Base-by-base conservation (phyloP, 2,329 filamentous ascomycete species). In the Cytospora piceae region DNA sequence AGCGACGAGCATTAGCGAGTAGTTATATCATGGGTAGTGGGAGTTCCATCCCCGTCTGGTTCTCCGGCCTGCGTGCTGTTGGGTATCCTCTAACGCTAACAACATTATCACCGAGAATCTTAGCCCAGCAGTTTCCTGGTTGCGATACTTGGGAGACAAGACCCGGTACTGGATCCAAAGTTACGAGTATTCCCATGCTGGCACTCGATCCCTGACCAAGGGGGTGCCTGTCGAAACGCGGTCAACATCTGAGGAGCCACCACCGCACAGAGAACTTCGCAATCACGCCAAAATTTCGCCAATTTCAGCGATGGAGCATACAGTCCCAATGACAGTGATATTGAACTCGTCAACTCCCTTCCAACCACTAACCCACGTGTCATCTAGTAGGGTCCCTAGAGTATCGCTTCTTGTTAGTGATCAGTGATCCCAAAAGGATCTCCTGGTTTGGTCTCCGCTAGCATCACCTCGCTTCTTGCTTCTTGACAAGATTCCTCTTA, bases 231-330 rank as follows among this genome's bases (percentile, higher is more conserved):
- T 29, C 27, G 3, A 29, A 5, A 3, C 5, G 27, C 27, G 27
- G 27, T 29, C 27, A 5, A 29, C 27, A 29, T 29, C 27, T 29
- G 27, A 5, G 27, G 27, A 29, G 27, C 27, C 27, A 29, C 3
- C 5, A 29, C 27, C 27, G 5, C 27, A 29, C 27, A 29, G 27
- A 29, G 27, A 29, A 29, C 27, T 29, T 29, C 27, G 27, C 9
- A 78, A 67, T 77, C 77, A 79, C 20, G 74, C 73, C 49, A 79
- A 55, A 63, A 77, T 73, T 65, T 78, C 71, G 8, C 72, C 76
- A 53, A 76, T 65, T 63, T 78, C 76, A n/a, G 71, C 72, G 20
- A 78, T 51, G n/a, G 66, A 69, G 14, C 66, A 11, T 4, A 34
- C 52, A 12, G 58, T 56, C 27, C 61, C 61, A 29, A 27, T 39